These are phyloP conservation scores for Alternaria metachromatica DNA, from an alignment of 2,329 filamentous ascomycete genomes.

Conservation along the genomic window DNA sequence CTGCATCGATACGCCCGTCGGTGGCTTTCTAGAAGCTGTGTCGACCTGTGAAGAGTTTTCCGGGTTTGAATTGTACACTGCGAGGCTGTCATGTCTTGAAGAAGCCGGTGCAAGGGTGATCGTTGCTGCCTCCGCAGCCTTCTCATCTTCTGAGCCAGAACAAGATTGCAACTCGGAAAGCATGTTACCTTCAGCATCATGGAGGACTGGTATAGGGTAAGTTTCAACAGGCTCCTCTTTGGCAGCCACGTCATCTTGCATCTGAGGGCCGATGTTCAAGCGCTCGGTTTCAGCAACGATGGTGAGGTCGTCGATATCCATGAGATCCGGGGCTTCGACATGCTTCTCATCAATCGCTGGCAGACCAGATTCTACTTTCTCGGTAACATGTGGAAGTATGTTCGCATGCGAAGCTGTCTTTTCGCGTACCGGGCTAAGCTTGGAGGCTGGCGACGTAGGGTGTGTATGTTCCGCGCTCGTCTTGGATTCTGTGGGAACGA, in stretches of 20 bases:
- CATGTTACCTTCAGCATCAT: not conserved
- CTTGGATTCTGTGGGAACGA: not conserved
- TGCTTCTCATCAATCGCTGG: not conserved
- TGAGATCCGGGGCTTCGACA: not conserved
- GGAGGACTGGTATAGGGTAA: no score
- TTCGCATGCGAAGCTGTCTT: not conserved
- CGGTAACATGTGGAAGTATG: not conserved
- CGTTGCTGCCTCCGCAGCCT: not conserved
- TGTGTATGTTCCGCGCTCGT: not conserved
- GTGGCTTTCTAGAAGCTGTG: not conserved
- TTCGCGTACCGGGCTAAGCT: not conserved
- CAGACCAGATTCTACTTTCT: not conserved
- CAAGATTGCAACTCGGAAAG: not conserved
- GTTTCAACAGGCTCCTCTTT: not conserved
- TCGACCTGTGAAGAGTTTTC: not conserved
- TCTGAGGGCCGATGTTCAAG: not conserved
- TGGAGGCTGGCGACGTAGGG: not conserved
- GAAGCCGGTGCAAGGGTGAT: not conserved
- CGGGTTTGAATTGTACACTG: not conserved
- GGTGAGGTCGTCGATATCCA: not conserved
- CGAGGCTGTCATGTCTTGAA: not conserved
- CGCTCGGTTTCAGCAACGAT: not conserved
- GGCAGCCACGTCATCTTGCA: not conserved
- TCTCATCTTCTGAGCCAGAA: not conserved
- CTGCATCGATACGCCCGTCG: not conserved